Evolutionary conservation across 257 asterid genomes (phyloP), one percentile per base, ranked within the genome.

Genomic region (Nicotiana paniculata): DNA sequence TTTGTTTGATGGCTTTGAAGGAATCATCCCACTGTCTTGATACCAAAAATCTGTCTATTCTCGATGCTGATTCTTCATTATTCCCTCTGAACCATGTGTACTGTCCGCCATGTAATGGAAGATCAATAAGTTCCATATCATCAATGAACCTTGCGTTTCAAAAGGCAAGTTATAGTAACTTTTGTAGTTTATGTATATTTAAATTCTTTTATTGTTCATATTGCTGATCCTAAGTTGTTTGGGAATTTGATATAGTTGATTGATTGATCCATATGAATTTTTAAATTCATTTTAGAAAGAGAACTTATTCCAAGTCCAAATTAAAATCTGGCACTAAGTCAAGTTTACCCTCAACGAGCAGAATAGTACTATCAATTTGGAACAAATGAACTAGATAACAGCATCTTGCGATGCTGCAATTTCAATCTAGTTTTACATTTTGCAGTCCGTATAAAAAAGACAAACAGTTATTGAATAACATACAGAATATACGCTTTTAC

Each of bases 341-440:
- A 72, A 43, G 8, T 72, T 32, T 72, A 6, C 32, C 59, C 21
- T 46, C 51, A 43, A 1, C 51, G 51, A 46, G 61, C 59, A 43
- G 78, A 24, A 72, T 46, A 46, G 78, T 72, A 43, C 37, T 43
- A 72, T 72, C 59, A 72, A 72, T 72, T 70, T 72, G 79, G 35
- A 35, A 46, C 79, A 1, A 21, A 24, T 66, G 9, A 32, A 32
- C 13, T 65, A 30, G 46, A 66, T 33, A 67, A 9, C 35, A 70
- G 15, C 58, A 70, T 70, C 21, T 43, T 33, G 24, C 6, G 6
- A 39, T 43, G 32, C 26, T 69, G 58, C 35, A 54, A 72, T 72
- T 72, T 46, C 79, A 21, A 46, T 72, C 37, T 46, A 46, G 37
- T 72, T 46, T 43, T 48, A 72, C 59, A 72, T 72, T 21, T 72